These are phyloP conservation scores for Gossypioides kirkii DNA, from an alignment of 345 rosid genomes.

Conservation along the genomic window DNA sequence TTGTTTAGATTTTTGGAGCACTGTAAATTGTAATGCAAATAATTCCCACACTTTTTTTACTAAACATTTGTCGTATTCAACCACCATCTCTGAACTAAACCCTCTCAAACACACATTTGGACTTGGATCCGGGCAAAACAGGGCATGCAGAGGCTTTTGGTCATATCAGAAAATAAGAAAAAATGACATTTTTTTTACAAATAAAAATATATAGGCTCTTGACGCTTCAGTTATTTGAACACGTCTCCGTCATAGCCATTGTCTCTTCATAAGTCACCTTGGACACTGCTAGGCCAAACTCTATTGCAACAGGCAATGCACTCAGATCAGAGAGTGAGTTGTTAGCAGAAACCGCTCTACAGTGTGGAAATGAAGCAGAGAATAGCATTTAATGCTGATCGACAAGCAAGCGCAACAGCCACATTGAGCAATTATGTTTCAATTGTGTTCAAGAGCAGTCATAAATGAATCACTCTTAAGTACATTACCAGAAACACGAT, in stretches of 20 bases:
- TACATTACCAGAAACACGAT: neutral
- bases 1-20: neutral
- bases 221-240: conserved; percentile 27
- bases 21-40: neutral
- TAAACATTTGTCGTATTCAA: neutral
- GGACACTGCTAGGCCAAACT: conserved; percentile 77
- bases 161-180: neutral
- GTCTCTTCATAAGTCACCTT: conserved; percentile 56
- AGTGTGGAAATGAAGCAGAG: neutral
- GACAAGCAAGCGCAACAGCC: conserved; percentile 32
- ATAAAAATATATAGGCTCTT: conserved; percentile 11
- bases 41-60: neutral
- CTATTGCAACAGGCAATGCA: conserved; percentile 35
- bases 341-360: neutral
- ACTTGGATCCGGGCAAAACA: no score
- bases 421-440: conserved; percentile 55
- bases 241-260: conserved; percentile 20
- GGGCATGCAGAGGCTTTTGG: no score
- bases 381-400: neutral
- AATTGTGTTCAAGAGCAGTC: conserved; percentile 22
- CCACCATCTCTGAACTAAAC: neutral
- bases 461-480: conserved; percentile 15
- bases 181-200: conserved; percentile 4
- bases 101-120: no score
- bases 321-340: conserved; percentile 23